Conservation (phyloP, 805 yeast species). For the Yamadazyma endophytica region DNA sequence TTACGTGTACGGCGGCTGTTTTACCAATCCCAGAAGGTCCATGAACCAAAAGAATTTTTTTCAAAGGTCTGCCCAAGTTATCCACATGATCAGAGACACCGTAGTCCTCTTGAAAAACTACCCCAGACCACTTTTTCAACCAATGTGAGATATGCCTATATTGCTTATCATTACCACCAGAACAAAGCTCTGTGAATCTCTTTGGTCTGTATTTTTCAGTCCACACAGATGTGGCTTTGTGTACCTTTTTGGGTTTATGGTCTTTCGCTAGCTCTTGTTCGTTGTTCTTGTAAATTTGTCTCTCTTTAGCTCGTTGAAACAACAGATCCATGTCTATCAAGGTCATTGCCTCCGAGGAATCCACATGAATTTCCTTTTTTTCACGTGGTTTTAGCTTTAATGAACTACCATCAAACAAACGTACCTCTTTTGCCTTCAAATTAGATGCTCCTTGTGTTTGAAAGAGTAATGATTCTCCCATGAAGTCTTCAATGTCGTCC, state of each 20-base stretch:
- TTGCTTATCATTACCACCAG: conserved; percentile 43
- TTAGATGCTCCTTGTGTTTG: not conserved
- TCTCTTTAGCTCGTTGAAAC: conserved; percentile 17
- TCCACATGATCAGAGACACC: conserved; percentile 16
- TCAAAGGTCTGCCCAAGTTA: conserved; percentile 34
- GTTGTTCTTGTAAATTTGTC: conserved; percentile 14
- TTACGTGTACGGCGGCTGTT: conserved; percentile 80
- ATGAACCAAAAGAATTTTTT: conserved; percentile 66
- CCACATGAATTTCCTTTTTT: not conserved
- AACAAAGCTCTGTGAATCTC: conserved; percentile 31
- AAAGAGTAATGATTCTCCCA: not conserved
- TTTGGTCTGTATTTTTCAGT: conserved; percentile 38
- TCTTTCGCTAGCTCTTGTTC: conserved; percentile 4
- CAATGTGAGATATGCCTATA: conserved; percentile 36
- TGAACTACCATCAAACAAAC: conserved; percentile 16
- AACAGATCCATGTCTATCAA: conserved; percentile 16
- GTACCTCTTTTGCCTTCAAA: conserved; percentile 16
- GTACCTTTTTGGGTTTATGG: conserved; percentile 2
- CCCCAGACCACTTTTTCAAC: conserved; percentile 35
- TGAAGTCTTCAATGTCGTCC: not conserved
- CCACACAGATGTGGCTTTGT: conserved; percentile 21
- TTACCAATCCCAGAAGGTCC: conserved; percentile 97
- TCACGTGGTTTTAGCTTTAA: conserved; percentile 11
- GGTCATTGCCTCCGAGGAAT: conserved; percentile 8
- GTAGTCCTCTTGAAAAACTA: conserved; percentile 25